A percentile compares a stretch with the other conserved stretches of the same genome.
phyloP scores from a whole-genome alignment of 257 asterid species.

The Solanum rostratum region DNA sequence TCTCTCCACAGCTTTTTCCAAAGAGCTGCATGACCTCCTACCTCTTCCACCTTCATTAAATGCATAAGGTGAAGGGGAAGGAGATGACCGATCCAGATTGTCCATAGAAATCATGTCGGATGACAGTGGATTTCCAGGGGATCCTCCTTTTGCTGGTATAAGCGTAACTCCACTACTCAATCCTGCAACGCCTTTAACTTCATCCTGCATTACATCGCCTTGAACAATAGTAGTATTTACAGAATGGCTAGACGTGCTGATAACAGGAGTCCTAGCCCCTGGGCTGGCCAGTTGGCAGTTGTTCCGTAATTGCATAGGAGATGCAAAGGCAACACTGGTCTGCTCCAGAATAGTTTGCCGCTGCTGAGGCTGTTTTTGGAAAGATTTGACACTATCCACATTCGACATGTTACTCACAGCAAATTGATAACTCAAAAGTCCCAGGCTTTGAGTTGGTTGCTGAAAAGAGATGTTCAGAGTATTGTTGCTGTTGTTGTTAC shows the following conservation, averaged over 20 bases:
- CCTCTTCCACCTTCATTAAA: slow-evolving; percentile 42
- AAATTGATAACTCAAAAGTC: slow-evolving; percentile 32
- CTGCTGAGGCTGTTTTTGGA: slow-evolving; percentile 17
- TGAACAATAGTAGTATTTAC: slow-evolving; percentile 21
- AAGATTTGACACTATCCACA: slow-evolving; percentile 20
- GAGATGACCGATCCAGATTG: slow-evolving; percentile 34
- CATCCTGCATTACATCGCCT: slow-evolving; percentile 28
- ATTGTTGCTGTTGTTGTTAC: slow-evolving; percentile 11
- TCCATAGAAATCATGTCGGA: slow-evolving; percentile 24
- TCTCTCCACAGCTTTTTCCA: slow-evolving; percentile 44
- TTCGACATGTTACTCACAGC: slow-evolving; percentile 22
- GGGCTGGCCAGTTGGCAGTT: slow-evolving; percentile 34
- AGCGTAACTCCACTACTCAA: slow-evolving; percentile 29
- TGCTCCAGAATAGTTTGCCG: slow-evolving; percentile 61
- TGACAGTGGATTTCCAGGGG: slow-evolving; percentile 35
- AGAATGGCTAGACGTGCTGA: slow-evolving; percentile 26
- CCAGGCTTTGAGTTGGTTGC: slow-evolving; percentile 23
- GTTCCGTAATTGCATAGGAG: slow-evolving; percentile 36
- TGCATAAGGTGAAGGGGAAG: slow-evolving; percentile 57
- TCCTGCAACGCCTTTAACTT: slow-evolving; percentile 32
- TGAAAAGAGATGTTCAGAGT: slow-evolving; percentile 38
- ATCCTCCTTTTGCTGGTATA: slow-evolving; percentile 25
- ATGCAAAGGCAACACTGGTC: slow-evolving; percentile 39
- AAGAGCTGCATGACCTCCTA: slow-evolving; percentile 19
- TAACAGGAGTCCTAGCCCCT: slow-evolving; percentile 16